phyloP scores from a whole-genome alignment of 2,329 filamentous ascomycete species.

The Aquanectria penicillioides region DNA sequence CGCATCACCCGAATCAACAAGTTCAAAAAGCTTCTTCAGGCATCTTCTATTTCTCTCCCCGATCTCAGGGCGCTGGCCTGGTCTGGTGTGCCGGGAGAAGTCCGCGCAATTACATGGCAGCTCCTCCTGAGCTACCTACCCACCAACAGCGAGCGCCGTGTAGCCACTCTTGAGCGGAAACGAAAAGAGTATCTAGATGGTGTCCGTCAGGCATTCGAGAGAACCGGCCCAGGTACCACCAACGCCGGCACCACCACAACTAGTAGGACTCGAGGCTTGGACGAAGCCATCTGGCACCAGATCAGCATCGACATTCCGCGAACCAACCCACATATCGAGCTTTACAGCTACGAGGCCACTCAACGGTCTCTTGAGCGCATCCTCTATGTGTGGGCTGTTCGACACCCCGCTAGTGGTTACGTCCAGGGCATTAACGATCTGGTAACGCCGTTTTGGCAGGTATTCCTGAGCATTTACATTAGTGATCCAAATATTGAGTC shows the following conservation, averaged over 20 bases:
- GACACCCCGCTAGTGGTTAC: constrained; percentile 96
- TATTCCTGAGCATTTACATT: constrained; percentile 94
- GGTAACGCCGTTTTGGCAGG: constrained; percentile 97
- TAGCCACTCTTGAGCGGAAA: constrained; percentile 91
- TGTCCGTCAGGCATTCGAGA: constrained; percentile 77
- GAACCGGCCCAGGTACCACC: constrained; percentile 69
- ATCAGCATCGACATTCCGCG: constrained; percentile 98
- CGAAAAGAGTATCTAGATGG: constrained; percentile 97
- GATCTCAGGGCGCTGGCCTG: constrained; percentile 89
- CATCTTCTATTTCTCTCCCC: constrained; percentile 85
- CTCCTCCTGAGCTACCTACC: constrained; percentile 93
- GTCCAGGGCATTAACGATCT: constrained; percentile 99
- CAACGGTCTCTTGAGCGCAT: constrained; percentile 94
- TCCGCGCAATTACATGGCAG: constrained; percentile 99
- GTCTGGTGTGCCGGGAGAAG: constrained; percentile 94
- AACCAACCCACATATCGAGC: constrained; percentile 93
- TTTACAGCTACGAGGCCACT: constrained; percentile 96
- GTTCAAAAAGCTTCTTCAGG: constrained; percentile 94
- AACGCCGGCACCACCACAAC: constrained; percentile 55
- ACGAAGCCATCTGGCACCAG: constrained; percentile 99
- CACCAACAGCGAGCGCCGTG: constrained; percentile 92
- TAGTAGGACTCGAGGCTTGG: constrained; percentile 73
- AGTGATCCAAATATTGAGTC: constrained; percentile 92
- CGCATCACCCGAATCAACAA: constrained; percentile 96
- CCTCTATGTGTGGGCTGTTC: constrained; percentile 96